Percentiles rank a stretch among this genome's conserved stretches.
phyloP scores from a whole-genome alignment of 129 eudicot species.

The Chrysanthemum lavandulifolium region DNA sequence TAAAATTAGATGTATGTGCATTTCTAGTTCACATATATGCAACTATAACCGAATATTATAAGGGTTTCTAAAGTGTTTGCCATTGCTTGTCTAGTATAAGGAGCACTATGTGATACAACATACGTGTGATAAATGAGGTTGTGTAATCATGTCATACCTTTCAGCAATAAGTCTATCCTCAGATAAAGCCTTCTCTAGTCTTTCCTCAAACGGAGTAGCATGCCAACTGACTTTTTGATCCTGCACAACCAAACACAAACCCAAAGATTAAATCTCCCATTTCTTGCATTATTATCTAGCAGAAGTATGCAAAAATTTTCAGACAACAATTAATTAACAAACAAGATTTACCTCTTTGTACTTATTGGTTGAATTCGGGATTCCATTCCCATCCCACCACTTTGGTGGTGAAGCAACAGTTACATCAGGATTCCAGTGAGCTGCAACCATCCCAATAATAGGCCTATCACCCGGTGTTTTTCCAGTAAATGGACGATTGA shows the following conservation, averaged over 20 bases:
- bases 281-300: background rate
- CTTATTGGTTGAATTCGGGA: constrained; percentile 84
- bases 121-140: background rate
- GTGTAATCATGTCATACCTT: constrained; percentile 44
- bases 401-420: constrained; percentile 50
- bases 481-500: constrained; percentile 24
- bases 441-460: constrained; percentile 71
- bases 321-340: background rate
- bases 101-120: too few species aligned
- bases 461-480: constrained; percentile 69
- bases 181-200: constrained; percentile 86
- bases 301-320: background rate
- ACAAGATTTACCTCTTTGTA: constrained; percentile 70
- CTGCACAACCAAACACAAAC: constrained; percentile 37
- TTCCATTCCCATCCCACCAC: constrained; percentile 87
- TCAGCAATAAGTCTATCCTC: constrained; percentile 59
- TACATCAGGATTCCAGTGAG: constrained; percentile 74
- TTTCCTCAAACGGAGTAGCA: constrained; percentile 93
- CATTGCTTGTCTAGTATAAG: background rate
- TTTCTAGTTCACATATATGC: background rate
- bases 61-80: background rate
- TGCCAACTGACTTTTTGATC: constrained; percentile 98
- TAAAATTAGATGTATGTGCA: constrained; percentile 5
- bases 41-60: background rate
- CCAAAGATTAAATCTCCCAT: background rate